Evolutionary conservation across 2,329 filamentous ascomycete species (phyloP).

Genomic region (Ceratocystis variospora): DNA sequence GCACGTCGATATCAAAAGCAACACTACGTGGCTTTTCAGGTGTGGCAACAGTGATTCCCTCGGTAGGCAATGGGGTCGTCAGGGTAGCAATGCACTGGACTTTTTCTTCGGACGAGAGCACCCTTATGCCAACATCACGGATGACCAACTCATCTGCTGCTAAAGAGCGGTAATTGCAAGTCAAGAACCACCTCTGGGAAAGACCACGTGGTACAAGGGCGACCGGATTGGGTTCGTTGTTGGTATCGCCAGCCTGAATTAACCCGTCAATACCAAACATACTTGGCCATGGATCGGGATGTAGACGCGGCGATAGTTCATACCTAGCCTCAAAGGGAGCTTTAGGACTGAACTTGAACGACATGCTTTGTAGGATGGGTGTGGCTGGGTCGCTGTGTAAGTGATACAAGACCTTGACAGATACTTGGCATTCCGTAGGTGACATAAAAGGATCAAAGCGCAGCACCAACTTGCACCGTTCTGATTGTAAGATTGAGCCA

Average conservation of each 20-base stretch:
- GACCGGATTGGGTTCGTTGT: slow-evolving; percentile 27
- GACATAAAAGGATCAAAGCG: slow-evolving; percentile 36
- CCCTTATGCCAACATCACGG: slow-evolving; percentile 45
- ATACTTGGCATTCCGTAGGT: slow-evolving; percentile 50
- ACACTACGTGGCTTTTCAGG: slow-evolving; percentile 54
- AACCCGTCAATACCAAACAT: slow-evolving; percentile 55
- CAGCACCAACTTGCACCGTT: slow-evolving; percentile 34
- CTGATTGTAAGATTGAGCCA: slow-evolving; percentile 35
- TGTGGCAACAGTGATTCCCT: slow-evolving; percentile 41
- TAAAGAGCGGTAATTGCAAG: slow-evolving; percentile 62
- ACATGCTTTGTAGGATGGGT: slow-evolving; percentile 59
- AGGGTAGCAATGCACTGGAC: slow-evolving; percentile 42
- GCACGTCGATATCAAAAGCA: slow-evolving; percentile 58
- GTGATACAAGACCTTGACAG: slow-evolving; percentile 62
- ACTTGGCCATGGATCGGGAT: slow-evolving; percentile 71
- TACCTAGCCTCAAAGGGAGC: slow-evolving; percentile 87
- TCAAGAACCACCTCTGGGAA: slow-evolving; percentile 66
- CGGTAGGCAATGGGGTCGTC: slow-evolving; percentile 28
- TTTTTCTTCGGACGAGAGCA: slow-evolving; percentile 39
- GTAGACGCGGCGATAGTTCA: slow-evolving; percentile 66
- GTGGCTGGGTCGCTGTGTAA: slow-evolving; percentile 68
- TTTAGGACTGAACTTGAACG: slow-evolving; percentile 57
- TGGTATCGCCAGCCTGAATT: slow-evolving; percentile 9
- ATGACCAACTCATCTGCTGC: slow-evolving; percentile 57
- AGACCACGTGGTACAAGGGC: slow-evolving; percentile 41